Percentiles rank a stretch among this genome's conserved stretches.
Evolutionary conservation across 116 monocot species (phyloP).

Genomic region (Dioscorea cayenensis): DNA sequence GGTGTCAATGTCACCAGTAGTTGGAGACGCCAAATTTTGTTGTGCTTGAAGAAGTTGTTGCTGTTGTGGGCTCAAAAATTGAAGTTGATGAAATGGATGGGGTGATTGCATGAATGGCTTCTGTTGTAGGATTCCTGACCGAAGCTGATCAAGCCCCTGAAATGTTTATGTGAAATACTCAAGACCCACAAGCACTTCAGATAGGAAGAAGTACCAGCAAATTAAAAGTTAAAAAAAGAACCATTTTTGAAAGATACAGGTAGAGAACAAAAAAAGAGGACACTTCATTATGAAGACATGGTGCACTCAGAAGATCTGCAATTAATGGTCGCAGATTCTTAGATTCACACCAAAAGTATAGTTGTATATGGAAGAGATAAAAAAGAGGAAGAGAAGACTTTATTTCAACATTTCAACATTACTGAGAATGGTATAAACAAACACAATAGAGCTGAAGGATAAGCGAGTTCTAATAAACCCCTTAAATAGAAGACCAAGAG

Average conservation of each 20-base stretch:
- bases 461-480: no score
- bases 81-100: conserved; percentile 75
- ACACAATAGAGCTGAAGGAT: no score
- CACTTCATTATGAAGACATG: neutral
- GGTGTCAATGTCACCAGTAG: conserved; percentile 63
- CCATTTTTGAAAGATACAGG: neutral
- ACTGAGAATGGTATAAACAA: no score
- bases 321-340: no score
- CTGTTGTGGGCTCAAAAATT: conserved; percentile 72
- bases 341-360: no score
- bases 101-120: conserved; percentile 88
- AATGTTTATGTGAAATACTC: neutral
- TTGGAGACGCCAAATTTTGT: conserved; percentile 62
- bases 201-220: neutral
- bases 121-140: conserved; percentile 76
- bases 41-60: conserved; percentile 89
- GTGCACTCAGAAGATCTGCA: neutral
- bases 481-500: no score
- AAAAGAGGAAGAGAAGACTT: no score
- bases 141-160: conserved; percentile 88
- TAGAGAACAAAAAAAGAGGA: neutral
- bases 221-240: neutral
- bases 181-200: neutral
- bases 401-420: no score
- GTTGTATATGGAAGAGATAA: no score